These are phyloP conservation scores for Phytophthora europaea DNA, from an alignment of 352 stramenopile species.

Conservation along the genomic window DNA sequence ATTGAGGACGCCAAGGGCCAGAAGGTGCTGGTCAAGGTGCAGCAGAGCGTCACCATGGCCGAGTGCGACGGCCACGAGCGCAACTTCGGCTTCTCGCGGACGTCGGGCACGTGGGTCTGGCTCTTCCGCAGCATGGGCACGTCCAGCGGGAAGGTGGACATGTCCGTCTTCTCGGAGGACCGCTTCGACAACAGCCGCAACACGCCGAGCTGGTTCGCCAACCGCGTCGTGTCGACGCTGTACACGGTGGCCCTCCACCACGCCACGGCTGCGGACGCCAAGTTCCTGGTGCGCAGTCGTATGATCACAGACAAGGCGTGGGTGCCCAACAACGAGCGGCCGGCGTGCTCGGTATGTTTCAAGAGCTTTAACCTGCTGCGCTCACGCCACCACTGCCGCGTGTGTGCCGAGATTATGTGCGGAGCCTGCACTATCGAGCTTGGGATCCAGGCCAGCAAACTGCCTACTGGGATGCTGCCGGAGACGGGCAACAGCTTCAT, in stretches of 20 bases:
- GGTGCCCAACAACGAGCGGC: constrained; percentile 75
- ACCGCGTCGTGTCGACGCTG: constrained; percentile 64
- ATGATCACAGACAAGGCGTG: constrained; percentile 76
- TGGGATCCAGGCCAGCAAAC: constrained; percentile 58
- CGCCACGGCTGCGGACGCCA: constrained; percentile 63
- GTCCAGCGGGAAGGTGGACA: constrained; percentile 65
- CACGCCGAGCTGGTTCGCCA: constrained; percentile 77
- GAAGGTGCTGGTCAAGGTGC: constrained; percentile 68
- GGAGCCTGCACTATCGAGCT: constrained; percentile 74
- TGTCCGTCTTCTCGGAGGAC: constrained; percentile 52
- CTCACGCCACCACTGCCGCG: constrained; percentile 82
- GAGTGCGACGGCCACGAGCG: constrained; percentile 58
- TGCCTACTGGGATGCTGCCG: constrained; percentile 64
- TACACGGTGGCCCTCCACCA: constrained; percentile 51
- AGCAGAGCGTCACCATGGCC: constrained; percentile 63
- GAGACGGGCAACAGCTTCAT: constrained; percentile 63
- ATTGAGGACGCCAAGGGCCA: constrained; percentile 65
- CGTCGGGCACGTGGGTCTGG: constrained; percentile 59
- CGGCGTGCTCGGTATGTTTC: constrained; percentile 79
- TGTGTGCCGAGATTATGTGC: constrained; percentile 89
- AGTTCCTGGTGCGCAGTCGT: constrained; percentile 66
- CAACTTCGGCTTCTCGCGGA: constrained; percentile 75
- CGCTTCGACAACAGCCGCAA: constrained; percentile 55
- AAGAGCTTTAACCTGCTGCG: constrained; percentile 83
- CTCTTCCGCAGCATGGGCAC: constrained; percentile 67